Conservation (phyloP, 495 filamentous ascomycete species). For the Penicillium flavigenum region DNA sequence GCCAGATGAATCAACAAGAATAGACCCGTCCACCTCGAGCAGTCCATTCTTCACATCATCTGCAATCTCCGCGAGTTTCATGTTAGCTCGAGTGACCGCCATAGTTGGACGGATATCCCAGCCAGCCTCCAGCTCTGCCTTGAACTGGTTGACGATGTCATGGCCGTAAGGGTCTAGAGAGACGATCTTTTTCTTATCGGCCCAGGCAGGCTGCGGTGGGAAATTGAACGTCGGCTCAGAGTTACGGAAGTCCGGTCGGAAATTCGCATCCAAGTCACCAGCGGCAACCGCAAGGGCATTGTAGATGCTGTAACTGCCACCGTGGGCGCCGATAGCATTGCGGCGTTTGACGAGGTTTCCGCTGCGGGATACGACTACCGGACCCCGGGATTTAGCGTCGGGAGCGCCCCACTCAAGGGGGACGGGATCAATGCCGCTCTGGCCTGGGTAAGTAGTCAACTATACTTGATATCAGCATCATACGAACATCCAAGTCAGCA, state of each 20-base stretch:
- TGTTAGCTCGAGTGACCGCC: slow-evolving; percentile 91
- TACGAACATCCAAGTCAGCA: neutral
- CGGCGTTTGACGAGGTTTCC: slow-evolving; percentile 75
- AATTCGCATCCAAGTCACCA: slow-evolving; percentile 78
- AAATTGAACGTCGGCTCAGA: slow-evolving; percentile 87
- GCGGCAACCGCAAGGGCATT: slow-evolving; percentile 91
- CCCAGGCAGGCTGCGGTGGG: slow-evolving; percentile 86
- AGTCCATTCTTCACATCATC: slow-evolving; percentile 77
- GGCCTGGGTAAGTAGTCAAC: slow-evolving; percentile 88
- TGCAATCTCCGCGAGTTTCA: slow-evolving; percentile 93
- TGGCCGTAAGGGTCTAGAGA: slow-evolving; percentile 97
- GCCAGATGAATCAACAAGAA: slow-evolving; percentile 77
- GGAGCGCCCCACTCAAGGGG: slow-evolving; percentile 83
- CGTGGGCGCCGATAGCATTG: slow-evolving; percentile 89
- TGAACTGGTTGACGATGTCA: slow-evolving; percentile 51
- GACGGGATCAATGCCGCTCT: slow-evolving; percentile 88
- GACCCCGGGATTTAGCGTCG: slow-evolving; percentile 73
- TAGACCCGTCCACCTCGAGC: slow-evolving; percentile 83
- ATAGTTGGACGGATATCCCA: slow-evolving; percentile 96
- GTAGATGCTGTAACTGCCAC: slow-evolving; percentile 97
- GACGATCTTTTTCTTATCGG: slow-evolving; percentile 90
- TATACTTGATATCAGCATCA: slow-evolving; percentile 15
- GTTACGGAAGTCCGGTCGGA: slow-evolving; percentile 92
- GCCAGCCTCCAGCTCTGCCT: slow-evolving; percentile 54
- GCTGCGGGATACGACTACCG: slow-evolving; percentile 83